Percentiles rank a stretch among this genome's conserved stretches.
Conservation (phyloP, 2,329 filamentous ascomycete species). For the Eurotiales sp. region DNA sequence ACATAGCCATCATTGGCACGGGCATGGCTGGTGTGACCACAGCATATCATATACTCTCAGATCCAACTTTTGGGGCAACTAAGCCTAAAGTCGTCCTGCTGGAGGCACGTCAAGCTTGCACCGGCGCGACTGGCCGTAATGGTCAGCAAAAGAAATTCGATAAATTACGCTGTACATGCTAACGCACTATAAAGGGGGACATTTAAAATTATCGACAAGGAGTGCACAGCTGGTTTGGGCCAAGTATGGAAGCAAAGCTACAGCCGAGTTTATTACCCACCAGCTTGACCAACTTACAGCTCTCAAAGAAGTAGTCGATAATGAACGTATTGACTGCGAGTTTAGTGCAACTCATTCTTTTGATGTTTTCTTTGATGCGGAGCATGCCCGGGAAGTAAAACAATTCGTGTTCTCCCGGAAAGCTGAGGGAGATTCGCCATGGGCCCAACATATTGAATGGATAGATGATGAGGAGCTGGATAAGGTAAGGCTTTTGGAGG, state of each 20-base stretch:
- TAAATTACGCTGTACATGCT: too few species aligned
- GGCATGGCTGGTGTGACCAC: background rate
- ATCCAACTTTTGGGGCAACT: background rate
- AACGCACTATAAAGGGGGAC: conserved; percentile 38
- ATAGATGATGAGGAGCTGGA: background rate
- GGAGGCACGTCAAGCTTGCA: background rate
- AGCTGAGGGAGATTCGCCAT: conserved; percentile 13
- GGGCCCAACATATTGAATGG: background rate
- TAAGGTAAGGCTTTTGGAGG: conserved; percentile 10
- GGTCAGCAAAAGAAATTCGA: conserved; percentile 36
- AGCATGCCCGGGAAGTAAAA: conserved; percentile 28
- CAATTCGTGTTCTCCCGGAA: conserved; percentile 24
- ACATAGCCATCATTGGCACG: background rate
- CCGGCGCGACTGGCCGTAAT: background rate
- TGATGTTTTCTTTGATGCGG: conserved; percentile 37
- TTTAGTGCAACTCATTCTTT: conserved; percentile 35
- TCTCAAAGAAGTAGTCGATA: conserved; percentile 36
- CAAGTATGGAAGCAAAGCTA: conserved; percentile 34
- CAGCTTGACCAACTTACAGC: conserved; percentile 37
- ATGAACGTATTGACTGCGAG: conserved; percentile 43
- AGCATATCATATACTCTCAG: background rate
- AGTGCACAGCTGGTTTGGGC: conserved; percentile 11
- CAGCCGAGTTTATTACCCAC: conserved; percentile 36
- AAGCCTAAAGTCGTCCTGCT: background rate
- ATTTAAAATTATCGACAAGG: conserved; percentile 32